Percentiles rank a stretch among this genome's conserved stretches.
Conservation (phyloP, 495 filamentous ascomycete species). For the Podospora bellae-mahoneyi region DNA sequence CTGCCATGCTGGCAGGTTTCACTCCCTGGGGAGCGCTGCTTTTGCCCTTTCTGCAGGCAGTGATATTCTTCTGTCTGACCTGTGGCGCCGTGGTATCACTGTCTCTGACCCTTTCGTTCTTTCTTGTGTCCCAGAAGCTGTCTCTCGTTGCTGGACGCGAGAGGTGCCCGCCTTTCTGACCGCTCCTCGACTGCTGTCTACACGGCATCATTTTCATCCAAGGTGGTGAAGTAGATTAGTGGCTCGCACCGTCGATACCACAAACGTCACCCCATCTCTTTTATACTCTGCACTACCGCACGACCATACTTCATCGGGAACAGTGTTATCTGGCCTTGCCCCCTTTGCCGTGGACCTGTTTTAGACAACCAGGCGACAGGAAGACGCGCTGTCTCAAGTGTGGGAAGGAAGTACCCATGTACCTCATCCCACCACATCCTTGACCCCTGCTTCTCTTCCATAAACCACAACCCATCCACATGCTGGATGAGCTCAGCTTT, state of each 20-base stretch:
- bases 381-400: background rate
- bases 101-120: background rate
- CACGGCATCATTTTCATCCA: background rate
- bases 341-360: too few relatives aligned
- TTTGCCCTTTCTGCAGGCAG: background rate
- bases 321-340: background rate
- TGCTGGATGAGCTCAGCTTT: slow-evolving; percentile 24
- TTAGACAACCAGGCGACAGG: too few relatives aligned
- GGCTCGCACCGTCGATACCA: background rate
- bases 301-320: background rate
- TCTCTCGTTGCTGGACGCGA: background rate
- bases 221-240: background rate
- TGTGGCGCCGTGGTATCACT: background rate
- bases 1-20: slow-evolving; percentile 29
- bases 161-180: background rate
- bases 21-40: slow-evolving; percentile 1
- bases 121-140: background rate
- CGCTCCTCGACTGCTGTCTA: background rate
- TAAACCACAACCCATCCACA: background rate
- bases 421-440: background rate
- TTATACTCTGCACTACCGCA: background rate
- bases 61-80: background rate
- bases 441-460: background rate
- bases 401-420: background rate
- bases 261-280: background rate